Percentiles rank a stretch among this genome's conserved stretches.
These are phyloP conservation scores for Metarhizium brunneum DNA, from an alignment of 2,329 filamentous ascomycete genomes.

Conservation along the genomic window DNA sequence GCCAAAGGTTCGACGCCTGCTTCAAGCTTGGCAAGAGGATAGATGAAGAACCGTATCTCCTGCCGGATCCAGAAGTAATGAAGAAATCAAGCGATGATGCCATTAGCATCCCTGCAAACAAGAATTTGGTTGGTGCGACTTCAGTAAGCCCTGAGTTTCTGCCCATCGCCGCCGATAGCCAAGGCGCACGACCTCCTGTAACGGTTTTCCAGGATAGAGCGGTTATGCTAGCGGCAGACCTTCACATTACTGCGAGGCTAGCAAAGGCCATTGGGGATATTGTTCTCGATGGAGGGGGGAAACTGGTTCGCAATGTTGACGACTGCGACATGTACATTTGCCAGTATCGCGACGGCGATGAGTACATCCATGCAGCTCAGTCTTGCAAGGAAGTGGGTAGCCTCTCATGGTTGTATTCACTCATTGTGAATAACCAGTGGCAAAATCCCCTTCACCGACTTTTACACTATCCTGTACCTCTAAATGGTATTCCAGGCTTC, in stretches of 20 bases:
- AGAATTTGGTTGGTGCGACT: conserved; percentile 59
- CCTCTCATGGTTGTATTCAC: conserved; percentile 84
- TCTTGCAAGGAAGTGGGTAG: conserved; percentile 80
- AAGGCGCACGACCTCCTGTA: conserved; percentile 39
- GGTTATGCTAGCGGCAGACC: conserved; percentile 69
- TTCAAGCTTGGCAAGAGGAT: conserved; percentile 87
- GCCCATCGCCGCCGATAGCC: conserved; percentile 31
- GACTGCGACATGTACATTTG: conserved; percentile 79
- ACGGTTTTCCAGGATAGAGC: conserved; percentile 69
- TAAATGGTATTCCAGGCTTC: conserved; percentile 71
- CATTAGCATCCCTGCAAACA: conserved; percentile 46
- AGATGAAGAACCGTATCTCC: conserved; percentile 73
- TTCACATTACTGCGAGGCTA: conserved; percentile 60
- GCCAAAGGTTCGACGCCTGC: conserved; percentile 83
- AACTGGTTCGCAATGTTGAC: conserved; percentile 53
- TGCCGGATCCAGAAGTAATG: conserved; percentile 83
- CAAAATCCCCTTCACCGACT: conserved; percentile 74
- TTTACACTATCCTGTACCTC: conserved; percentile 82
- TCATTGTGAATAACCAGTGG: conserved; percentile 85
- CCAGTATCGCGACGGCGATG: conserved; percentile 70
- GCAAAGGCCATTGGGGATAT: conserved; percentile 59
- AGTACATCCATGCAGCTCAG: conserved; percentile 71
- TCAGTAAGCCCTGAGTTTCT: conserved; percentile 36
- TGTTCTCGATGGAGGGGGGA: conserved; percentile 62
- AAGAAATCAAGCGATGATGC: conserved; percentile 44